Conservation (phyloP, 306 rosid species). For the Lathyrus tuberosus region DNA sequence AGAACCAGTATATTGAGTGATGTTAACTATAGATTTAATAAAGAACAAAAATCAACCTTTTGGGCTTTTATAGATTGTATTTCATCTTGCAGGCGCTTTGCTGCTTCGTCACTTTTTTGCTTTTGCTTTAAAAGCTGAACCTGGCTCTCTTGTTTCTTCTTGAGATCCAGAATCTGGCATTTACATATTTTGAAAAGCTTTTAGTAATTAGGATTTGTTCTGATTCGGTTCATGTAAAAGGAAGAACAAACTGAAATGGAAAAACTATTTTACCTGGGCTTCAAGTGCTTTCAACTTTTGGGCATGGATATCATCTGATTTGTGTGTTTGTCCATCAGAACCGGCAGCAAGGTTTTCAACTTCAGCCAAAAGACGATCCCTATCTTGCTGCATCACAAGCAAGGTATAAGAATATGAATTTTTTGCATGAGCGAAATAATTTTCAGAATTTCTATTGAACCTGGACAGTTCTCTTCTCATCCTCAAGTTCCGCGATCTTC, state of each 20-base stretch:
- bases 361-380: conserved; percentile 85
- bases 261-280: conserved; percentile 67
- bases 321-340: conserved; percentile 89
- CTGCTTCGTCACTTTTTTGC: conserved; percentile 97
- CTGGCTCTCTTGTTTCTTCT: conserved; percentile 95
- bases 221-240: conserved; percentile 20
- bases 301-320: conserved; percentile 82
- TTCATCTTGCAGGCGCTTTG: conserved; percentile 94
- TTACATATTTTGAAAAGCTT: conserved; percentile 40
- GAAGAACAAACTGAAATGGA: conserved; percentile 5
- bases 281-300: conserved; percentile 88
- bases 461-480: conserved; percentile 90
- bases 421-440: conserved; percentile 30
- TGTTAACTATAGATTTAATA: conserved; percentile 14
- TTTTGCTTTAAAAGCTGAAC: conserved; percentile 95
- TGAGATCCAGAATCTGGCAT: conserved; percentile 82
- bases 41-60: conserved; percentile 64
- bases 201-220: conserved; percentile 24
- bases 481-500: conserved; percentile 90
- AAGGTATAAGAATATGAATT: conserved; percentile 42
- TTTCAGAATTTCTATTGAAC: conserved; percentile 48
- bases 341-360: conserved; percentile 91
- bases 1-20: neutral
- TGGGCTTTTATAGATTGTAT: conserved; percentile 95
- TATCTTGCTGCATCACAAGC: conserved; percentile 69